Evolutionary conservation across 257 asterid species (phyloP).

Genomic region (Paulownia fortunei): DNA sequence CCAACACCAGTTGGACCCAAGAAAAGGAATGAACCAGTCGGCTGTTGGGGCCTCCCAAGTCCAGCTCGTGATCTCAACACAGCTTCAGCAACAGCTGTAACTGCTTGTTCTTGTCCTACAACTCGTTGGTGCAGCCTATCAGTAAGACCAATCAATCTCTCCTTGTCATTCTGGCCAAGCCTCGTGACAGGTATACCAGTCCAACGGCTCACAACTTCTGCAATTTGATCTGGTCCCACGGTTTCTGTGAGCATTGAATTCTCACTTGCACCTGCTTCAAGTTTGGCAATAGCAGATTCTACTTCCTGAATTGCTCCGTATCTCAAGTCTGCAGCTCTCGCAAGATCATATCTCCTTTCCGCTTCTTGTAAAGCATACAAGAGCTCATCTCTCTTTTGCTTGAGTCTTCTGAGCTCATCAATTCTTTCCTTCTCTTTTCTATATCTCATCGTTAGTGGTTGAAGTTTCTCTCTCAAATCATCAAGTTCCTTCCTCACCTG

Average conservation of each 20-base stretch:
- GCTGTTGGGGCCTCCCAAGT: constrained; percentile 86
- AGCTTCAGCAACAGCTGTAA: constrained; percentile 82
- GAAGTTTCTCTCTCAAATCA: constrained; percentile 89
- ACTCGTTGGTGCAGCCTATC: constrained; percentile 60
- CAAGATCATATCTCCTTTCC: constrained; percentile 90
- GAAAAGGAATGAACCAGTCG: constrained; percentile 91
- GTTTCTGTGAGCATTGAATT: constrained; percentile 75
- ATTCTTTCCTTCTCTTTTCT: constrained; percentile 80
- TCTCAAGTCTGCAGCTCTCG: constrained; percentile 87
- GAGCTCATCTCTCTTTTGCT: constrained; percentile 76
- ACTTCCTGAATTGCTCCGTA: constrained; percentile 91
- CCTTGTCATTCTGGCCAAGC: constrained; percentile 90
- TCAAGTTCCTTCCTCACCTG: constrained; percentile 87
- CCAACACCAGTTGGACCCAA: constrained; percentile 98
- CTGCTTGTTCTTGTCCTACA: constrained; percentile 82
- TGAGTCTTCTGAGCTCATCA: constrained; percentile 80
- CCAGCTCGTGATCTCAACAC: constrained; percentile 92
- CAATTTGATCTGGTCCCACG: constrained; percentile 93
- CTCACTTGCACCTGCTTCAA: constrained; percentile 59
- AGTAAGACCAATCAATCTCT: constrained; percentile 74
- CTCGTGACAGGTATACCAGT: constrained; percentile 85
- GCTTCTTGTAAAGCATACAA: constrained; percentile 80
- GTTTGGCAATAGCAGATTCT: constrained; percentile 72
- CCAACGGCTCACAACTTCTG: constrained; percentile 95
- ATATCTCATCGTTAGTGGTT: constrained; percentile 83